Evolutionary conservation across 2,329 filamentous ascomycete genomes (phyloP), one percentile per base, ranked within the genome.

Genomic region (Parafenestella ontariensis): DNA sequence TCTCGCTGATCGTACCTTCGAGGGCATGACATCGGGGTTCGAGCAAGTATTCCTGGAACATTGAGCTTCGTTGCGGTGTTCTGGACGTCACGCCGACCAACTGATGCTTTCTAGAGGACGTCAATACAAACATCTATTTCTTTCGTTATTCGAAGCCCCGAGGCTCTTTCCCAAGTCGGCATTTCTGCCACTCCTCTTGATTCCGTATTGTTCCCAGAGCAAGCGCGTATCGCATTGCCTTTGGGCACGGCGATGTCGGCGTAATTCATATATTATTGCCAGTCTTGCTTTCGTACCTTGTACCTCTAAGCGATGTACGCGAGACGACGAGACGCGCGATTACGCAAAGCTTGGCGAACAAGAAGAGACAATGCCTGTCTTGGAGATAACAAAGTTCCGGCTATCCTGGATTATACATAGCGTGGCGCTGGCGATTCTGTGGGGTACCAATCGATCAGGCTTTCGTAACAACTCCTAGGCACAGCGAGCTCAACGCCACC

Each of bases 321-420:
- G 21, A n/a, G 15, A 17, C 9, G 11, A 23, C 24, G 6, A 15
- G 11, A 23, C 24, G 6, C 41, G 42, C 28, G 29, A 33, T 33
- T 33, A 17, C 29, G 18, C 17, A 15, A 23, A 34, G 28, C 34
- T 34, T 45, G 17, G 29, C n/a, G 18, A 15, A 34, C n/a, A 31
- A 21, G 39, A 44, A 58, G 34, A 34, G 45, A 39, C 20, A 10
- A 23, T 23, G 4, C 5, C 42, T 17, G 36, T 39, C 40, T 34
- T 23, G 9, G 17, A 20, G 34, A n/a, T 39, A 43, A 54, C 49
- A 57, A 36, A 51, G 49, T 59, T 59, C 44, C 42, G 31, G 10
- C 53, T 50, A 56, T 37, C n/a, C 40, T 36, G 49, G 52, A 53
- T 56, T 48, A 53, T 42, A 24, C 46, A 10, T 21, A 39, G 26